phyloP scores from a whole-genome alignment of 2,329 filamentous ascomycete genomes.

The Penicillium sp. region DNA sequence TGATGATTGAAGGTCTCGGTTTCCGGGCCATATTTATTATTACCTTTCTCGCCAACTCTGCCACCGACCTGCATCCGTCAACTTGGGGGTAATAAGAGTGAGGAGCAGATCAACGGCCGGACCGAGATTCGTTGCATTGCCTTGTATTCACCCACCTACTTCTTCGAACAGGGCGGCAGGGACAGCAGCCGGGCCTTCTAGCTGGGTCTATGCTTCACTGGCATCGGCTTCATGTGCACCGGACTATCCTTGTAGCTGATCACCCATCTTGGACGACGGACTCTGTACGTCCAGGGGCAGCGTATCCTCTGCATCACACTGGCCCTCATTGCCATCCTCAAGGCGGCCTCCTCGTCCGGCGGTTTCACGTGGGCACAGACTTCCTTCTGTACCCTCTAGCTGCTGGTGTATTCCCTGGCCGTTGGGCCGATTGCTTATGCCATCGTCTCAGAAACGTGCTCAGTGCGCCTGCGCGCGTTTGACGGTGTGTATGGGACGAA shows the following conservation, averaged over 20 bases:
- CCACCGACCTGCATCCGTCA: conserved; percentile 37
- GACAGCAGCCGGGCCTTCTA: conserved; percentile 33
- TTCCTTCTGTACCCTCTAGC: conserved; percentile 51
- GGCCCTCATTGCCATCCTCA: conserved; percentile 31
- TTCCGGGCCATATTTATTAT: conserved; percentile 47
- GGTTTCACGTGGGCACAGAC: conserved; percentile 38
- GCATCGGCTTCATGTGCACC: conserved; percentile 55
- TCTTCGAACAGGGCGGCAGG: conserved; percentile 44
- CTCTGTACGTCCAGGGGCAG: conserved; percentile 38
- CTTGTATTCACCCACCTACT: conserved; percentile 40
- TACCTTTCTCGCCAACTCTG: conserved; percentile 49
- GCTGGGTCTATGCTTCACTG: conserved; percentile 46
- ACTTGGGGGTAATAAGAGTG: conserved; percentile 23
- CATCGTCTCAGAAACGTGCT: conserved; percentile 54
- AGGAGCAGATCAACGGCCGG: conserved; percentile 30
- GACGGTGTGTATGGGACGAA: conserved; percentile 54
- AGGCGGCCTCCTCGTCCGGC: conserved; percentile 19
- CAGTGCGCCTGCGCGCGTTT: conserved; percentile 55
- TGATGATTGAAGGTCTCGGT: conserved; percentile 45
- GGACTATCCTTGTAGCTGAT: conserved; percentile 50
- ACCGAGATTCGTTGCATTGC: conserved; percentile 43
- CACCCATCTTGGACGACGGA: conserved; percentile 39
- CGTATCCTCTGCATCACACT: conserved; percentile 28
- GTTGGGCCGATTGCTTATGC: conserved; percentile 56
- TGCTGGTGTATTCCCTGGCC: conserved; percentile 55